These are phyloP conservation scores for Gossypium anomalum DNA, from an alignment of 345 rosid species.

Conservation along the genomic window DNA sequence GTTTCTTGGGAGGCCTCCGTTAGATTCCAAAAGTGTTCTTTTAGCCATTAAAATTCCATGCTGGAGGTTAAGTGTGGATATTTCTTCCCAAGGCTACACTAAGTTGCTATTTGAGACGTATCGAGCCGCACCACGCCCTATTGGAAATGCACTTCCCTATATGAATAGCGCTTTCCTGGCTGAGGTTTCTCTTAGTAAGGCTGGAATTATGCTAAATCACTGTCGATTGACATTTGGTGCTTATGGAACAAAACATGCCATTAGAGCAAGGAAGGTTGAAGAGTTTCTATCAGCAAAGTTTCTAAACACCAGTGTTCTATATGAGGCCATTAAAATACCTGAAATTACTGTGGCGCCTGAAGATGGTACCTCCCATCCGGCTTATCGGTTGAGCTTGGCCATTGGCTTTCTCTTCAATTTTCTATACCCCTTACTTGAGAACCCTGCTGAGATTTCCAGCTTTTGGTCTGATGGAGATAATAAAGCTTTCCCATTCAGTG, in stretches of 20 bases:
- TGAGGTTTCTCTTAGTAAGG: constrained; percentile 34
- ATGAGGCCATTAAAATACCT: constrained; percentile 52
- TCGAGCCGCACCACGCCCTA: constrained; percentile 72
- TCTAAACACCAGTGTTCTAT: constrained; percentile 41
- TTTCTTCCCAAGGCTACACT: constrained; percentile 21
- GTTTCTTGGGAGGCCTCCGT: constrained; percentile 53
- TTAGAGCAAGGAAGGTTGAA: constrained; percentile 63
- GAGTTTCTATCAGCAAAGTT: constrained; percentile 49
- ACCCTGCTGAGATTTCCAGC: constrained; percentile 9
- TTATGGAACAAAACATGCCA: constrained; percentile 63
- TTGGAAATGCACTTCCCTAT: constrained; percentile 75
- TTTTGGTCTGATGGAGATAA: constrained; percentile 15
- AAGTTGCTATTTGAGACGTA: constrained; percentile 59
- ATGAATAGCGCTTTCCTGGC: constrained; percentile 76
- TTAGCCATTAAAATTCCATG: constrained; percentile 47
- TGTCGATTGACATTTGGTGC: constrained; percentile 75
- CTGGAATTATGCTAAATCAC: constrained; percentile 33
- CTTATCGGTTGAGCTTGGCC: constrained; percentile 73
- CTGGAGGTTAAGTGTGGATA: constrained; percentile 24
- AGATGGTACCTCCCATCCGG: constrained; percentile 36
- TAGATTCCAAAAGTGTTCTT: constrained; percentile 47
- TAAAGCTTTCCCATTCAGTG: neutral
- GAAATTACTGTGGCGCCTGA: constrained; percentile 45
- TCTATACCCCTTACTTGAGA: constrained; percentile 36
- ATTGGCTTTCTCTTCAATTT: constrained; percentile 68